Base-by-base conservation (phyloP, 2,329 filamentous ascomycete genomes). In the Davidsoniella eucalypti region DNA sequence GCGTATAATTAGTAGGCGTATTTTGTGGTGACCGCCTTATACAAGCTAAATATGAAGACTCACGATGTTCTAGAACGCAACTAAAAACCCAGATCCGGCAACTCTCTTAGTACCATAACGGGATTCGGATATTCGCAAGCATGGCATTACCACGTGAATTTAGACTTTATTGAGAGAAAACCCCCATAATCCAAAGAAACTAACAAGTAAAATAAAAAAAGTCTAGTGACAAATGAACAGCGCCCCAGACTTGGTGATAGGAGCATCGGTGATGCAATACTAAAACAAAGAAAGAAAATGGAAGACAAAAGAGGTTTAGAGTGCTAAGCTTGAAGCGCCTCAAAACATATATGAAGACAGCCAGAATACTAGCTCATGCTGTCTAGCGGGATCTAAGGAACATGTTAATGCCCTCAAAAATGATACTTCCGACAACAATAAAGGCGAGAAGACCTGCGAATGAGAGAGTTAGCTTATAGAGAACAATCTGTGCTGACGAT, bases 361-460 rank as follows among this genome's bases (percentile, higher is more conserved):
- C n/a, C 40, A 44, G 52, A 36, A 44, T 10, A 52, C 44, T 41
- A 39, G 40, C 25, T 37, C 26, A 21, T 25, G 17, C 6, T 2
- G 29, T 33, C 29, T 33, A 33, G 6, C 12, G 29, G 12, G 6
- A 23, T 23, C 18, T 23, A 4, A n/a, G 14, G 44, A 47, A 50
- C 53, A 52, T 52, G 41, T 73, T 70, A 54, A 78, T 57, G 49
- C 69, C 64, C 62, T 79, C 75, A 59, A 78, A 76, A 57, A 78
- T 55, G 25, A 79, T 65, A 37, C 76, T 76, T 54, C 76, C 76
- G 54, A 80, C 74, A 57, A 80, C 65, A 58, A 79, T 65, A 60
- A 80, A 80, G 36, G 61, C 75, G 56, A 80, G 72, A 43, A 80
- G 53, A 25, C 59, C 76, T 79, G 46, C 0, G 48, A 42, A 29